Percentiles rank a stretch among this genome's conserved stretches.
Conservation (phyloP, 2,329 filamentous ascomycete genomes). For the Ceratocystis smalleyi region DNA sequence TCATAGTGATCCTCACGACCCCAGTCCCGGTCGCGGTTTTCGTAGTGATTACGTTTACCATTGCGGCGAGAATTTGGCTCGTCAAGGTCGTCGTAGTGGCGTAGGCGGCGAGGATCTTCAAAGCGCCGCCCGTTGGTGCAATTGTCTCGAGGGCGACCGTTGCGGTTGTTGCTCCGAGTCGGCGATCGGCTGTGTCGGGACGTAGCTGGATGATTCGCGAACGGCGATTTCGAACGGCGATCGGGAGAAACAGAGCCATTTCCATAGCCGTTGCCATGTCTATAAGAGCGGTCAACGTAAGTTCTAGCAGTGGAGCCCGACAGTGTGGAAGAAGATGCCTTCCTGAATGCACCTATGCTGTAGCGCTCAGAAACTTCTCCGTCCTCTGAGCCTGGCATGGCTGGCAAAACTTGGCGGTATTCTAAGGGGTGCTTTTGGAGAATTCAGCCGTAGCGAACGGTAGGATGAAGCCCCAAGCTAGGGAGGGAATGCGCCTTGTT, state of each 20-base stretch:
- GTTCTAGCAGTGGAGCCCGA: slow-evolving; percentile 53
- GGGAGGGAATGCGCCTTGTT: not conserved
- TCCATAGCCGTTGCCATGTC: slow-evolving; percentile 28
- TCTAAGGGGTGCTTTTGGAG: not conserved
- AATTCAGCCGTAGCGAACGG: not conserved
- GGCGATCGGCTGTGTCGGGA: slow-evolving; percentile 3
- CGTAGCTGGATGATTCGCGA: slow-evolving; percentile 18
- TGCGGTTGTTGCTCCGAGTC: slow-evolving; percentile 38
- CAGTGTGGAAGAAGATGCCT: slow-evolving; percentile 56
- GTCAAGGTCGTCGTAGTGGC: slow-evolving; percentile 47
- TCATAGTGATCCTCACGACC: slow-evolving; percentile 30
- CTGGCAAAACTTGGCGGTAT: not conserved
- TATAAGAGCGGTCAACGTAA: slow-evolving; percentile 86
- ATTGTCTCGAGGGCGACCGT: slow-evolving; percentile 37
- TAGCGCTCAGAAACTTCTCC: not conserved
- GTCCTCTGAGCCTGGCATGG: not conserved
- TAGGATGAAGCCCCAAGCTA: not conserved
- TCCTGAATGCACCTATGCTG: slow-evolving; percentile 28
- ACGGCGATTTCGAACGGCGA: not conserved
- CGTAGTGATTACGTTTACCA: slow-evolving; percentile 35
- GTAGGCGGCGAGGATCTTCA: slow-evolving; percentile 43
- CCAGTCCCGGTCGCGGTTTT: slow-evolving; percentile 37
- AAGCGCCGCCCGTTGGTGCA: not conserved
- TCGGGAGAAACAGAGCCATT: slow-evolving; percentile 32
- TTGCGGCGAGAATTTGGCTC: slow-evolving; percentile 20